phyloP scores from a whole-genome alignment of 148 eudicot species.

The Nepenthes mirabilis region DNA sequence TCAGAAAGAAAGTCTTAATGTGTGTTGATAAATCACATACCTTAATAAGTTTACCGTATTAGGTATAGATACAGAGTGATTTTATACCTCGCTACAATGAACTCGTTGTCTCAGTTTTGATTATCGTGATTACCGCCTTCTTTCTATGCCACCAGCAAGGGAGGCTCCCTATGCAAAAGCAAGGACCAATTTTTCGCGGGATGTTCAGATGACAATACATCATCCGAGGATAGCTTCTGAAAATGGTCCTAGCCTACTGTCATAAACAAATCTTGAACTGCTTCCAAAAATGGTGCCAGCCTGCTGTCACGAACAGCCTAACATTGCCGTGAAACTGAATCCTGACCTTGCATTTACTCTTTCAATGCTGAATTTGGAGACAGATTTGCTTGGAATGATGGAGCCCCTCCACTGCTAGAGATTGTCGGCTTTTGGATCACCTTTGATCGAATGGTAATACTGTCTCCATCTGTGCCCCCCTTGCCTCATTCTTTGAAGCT shows the following conservation, averaged over 20 bases:
- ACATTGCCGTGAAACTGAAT: too few species aligned
- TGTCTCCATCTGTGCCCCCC: too few species aligned
- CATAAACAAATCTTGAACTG: constrained; percentile 23
- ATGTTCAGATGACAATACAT: constrained; percentile 69
- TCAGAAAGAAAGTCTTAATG: too few species aligned
- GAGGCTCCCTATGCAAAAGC: constrained; percentile 88
- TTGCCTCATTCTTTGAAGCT: too few species aligned
- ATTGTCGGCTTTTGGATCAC: too few species aligned
- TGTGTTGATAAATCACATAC: too few species aligned
- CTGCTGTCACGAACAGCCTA: background rate
- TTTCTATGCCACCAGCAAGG: constrained; percentile 35
- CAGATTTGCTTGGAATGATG: too few species aligned
- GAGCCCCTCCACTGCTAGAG: too few species aligned
- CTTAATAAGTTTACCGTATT: background rate
- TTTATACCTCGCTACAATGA: background rate
- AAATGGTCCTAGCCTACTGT: constrained; percentile 80
- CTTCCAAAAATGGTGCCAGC: constrained; percentile 88
- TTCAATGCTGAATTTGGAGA: too few species aligned
- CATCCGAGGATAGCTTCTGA: constrained; percentile 74
- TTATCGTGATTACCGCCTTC: background rate
- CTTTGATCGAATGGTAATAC: too few species aligned
- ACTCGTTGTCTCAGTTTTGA: background rate
- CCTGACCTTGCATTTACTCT: too few species aligned
- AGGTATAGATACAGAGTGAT: background rate
- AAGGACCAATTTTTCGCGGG: constrained; percentile 62